Conservation (phyloP, 2,329 filamentous ascomycete genomes). For the Calonectria pteridis region DNA sequence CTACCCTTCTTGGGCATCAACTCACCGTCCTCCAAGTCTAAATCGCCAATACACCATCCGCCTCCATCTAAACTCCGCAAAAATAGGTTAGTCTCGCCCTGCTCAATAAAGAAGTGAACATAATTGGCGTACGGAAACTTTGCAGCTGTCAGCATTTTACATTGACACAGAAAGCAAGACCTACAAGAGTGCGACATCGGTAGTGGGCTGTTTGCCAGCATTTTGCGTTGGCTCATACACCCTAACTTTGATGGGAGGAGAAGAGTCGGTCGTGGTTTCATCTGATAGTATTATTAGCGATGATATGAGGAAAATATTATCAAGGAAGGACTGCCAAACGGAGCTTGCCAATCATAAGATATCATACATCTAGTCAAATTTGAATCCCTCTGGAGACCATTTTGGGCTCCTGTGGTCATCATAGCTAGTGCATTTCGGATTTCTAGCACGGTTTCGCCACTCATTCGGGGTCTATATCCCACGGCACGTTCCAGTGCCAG, state of each 20-base stretch:
- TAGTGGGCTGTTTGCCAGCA: neutral
- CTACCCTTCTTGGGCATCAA: neutral
- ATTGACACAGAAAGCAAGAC: neutral
- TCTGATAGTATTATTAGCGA: neutral
- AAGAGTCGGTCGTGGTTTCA: neutral
- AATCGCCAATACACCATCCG: neutral
- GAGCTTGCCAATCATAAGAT: neutral
- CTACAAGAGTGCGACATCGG: neutral
- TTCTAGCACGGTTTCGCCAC: neutral
- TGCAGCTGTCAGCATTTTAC: neutral
- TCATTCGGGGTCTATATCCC: neutral
- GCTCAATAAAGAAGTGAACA: too few species aligned
- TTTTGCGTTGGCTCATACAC: neutral
- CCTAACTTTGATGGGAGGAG: neutral
- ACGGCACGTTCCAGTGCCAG: neutral
- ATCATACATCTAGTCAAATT: neutral
- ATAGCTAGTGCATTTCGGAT: neutral
- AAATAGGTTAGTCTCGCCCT: neutral
- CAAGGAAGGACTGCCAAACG: neutral
- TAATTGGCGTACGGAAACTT: neutral
- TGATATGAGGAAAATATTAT: neutral
- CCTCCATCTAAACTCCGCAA: neutral
- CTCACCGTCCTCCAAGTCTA: neutral
- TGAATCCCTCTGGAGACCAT: neutral
- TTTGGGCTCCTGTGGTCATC: neutral